Evolutionary conservation across 2,329 filamentous ascomycete genomes (phyloP).

Genomic region (Fusarium sp.): DNA sequence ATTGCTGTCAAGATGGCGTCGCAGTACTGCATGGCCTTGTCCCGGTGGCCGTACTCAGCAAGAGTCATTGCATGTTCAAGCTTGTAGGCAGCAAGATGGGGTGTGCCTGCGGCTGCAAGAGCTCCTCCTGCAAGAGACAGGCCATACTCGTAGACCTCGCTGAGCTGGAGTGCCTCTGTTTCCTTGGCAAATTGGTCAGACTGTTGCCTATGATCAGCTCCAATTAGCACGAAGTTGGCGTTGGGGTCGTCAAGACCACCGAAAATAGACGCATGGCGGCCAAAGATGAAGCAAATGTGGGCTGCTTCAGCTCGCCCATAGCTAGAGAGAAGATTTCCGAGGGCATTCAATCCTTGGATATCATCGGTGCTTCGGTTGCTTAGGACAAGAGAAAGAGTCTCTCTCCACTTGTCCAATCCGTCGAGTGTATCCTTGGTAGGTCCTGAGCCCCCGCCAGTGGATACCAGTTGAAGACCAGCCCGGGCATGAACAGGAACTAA

Average conservation of each 20-base stretch:
- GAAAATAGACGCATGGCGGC: constrained; percentile 74
- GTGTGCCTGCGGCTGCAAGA: constrained; percentile 66
- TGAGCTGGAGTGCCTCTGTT: constrained; percentile 88
- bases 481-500: constrained; percentile 92
- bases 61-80: constrained; percentile 85
- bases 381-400: constrained; percentile 85
- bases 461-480: constrained; percentile 90
- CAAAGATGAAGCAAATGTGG: constrained; percentile 93
- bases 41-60: constrained; percentile 82
- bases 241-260: constrained; percentile 84
- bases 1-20: constrained; percentile 82
- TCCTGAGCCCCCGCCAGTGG: constrained; percentile 70
- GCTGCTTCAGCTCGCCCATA: constrained; percentile 93
- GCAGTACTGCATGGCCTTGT: constrained; percentile 91
- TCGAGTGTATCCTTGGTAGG: constrained; percentile 77
- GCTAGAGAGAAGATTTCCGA: constrained; percentile 82
- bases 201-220: constrained; percentile 80
- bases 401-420: constrained; percentile 92
- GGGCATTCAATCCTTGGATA: constrained; percentile 76
- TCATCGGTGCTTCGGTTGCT: constrained; percentile 90
- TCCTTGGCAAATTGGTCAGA: constrained; percentile 80
- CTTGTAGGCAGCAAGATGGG: constrained; percentile 92
- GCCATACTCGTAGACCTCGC: constrained; percentile 94
- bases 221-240: constrained; percentile 82
- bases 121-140: constrained; percentile 71